Evolutionary conservation across 2,329 filamentous ascomycete genomes (phyloP), one percentile per base, ranked within the genome.

Genomic region (Aspergillaceae sp.): DNA sequence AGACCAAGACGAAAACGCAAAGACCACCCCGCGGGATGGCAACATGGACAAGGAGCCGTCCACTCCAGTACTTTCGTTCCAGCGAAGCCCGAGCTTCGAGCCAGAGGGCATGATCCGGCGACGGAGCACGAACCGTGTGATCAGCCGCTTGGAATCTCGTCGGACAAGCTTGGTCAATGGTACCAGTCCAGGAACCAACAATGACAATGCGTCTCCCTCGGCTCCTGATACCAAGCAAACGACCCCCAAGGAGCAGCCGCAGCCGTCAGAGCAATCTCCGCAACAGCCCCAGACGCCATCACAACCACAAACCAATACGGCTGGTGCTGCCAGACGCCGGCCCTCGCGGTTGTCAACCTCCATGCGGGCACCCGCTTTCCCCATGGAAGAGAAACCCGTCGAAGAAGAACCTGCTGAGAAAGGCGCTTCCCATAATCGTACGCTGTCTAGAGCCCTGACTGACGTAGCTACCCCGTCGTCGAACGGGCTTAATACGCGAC

Each of bases 391-490:
- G 61, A 38, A 61, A 62, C 29, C 54, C 60, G 3, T 19, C 19
- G 68, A 71, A 26, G 67, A 70, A 10, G 63, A 66, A 9, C 48
- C 52, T 30, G 50, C 59, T 33, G 61, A 62, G 41, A 61, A 57
- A 36, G 54, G 51, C 40, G 63, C 53, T 30, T 56, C 62, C 3
- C 56, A 57, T 29, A 56, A 47, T 35, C 67, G 70, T 29, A 66
- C 71, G 4, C 49, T 69, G 30, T 68, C 69, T 11, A 60, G 71
- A 46, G 68, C 69, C 29, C 65, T 67, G 60, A 71, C 70, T 1
- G 71, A 73, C 29, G 56, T 66, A 35, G 57, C 58, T 26, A 62
- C 56, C 32, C 56, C 60, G 29, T 55, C 54, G 7, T 45, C 53
- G 4, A 58, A 60, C 46, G 58, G 58, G 7, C 56, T 57, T 5